Conservation (phyloP, 495 filamentous ascomycete genomes). For the Daldinia caldariorum region DNA sequence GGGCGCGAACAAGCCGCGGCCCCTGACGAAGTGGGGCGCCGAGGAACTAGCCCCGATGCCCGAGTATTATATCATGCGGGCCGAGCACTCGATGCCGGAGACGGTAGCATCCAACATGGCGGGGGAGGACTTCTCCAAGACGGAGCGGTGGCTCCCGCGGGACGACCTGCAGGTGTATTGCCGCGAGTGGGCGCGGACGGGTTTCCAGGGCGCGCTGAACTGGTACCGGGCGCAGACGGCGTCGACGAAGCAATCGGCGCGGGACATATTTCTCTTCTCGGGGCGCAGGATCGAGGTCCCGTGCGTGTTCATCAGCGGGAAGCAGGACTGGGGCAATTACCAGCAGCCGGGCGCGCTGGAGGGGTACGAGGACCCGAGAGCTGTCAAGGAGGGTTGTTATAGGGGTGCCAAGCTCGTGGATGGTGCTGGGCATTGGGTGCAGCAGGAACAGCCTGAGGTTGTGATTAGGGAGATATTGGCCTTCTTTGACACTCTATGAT, state of each 20-base stretch:
- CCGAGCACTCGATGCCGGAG: conserved; percentile 65
- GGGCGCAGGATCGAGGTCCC: conserved; percentile 72
- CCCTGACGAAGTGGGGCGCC: conserved; percentile 65
- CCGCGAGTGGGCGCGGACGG: conserved; percentile 69
- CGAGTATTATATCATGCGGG: conserved; percentile 74
- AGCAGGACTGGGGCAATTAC: conserved; percentile 72
- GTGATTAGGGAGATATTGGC: conserved; percentile 61
- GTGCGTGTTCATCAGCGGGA: conserved; percentile 66
- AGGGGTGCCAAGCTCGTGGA: conserved; percentile 62
- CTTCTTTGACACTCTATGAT: conserved; percentile 51
- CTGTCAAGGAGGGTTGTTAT: conserved; percentile 54
- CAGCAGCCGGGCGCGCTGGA: conserved; percentile 72
- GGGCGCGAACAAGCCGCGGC: conserved; percentile 62
- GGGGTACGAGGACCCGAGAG: conserved; percentile 62
- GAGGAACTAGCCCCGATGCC: conserved; percentile 66
- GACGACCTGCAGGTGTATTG: conserved; percentile 69
- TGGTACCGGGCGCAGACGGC: conserved; percentile 72
- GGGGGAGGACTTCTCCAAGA: conserved; percentile 52
- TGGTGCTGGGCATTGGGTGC: conserved; percentile 72
- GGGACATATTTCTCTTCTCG: conserved; percentile 67
- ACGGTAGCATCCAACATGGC: conserved; percentile 63
- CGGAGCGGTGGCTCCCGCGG: conserved; percentile 62
- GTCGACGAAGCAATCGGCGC: conserved; percentile 50
- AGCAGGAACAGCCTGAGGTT: conserved; percentile 69
- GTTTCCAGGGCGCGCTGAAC: conserved; percentile 75